Percentiles rank a stretch among this genome's conserved stretches.
phyloP scores from a whole-genome alignment of 2,329 filamentous ascomycete genomes.

The Cladobotryum mycophilum region DNA sequence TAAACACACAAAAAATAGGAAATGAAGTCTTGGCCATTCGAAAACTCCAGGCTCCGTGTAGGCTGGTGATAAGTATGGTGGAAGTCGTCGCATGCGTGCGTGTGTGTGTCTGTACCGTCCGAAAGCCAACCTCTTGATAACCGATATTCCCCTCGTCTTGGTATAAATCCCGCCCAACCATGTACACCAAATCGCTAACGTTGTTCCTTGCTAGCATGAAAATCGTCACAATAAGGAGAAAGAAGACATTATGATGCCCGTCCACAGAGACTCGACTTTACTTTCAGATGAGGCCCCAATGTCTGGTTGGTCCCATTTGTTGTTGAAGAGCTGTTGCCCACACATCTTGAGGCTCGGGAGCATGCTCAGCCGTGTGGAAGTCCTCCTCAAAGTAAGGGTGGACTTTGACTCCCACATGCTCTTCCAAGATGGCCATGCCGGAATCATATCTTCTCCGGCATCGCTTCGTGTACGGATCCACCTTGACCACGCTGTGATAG shows the following conservation, averaged over 20 bases:
- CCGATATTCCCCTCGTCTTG: constrained; percentile 4
- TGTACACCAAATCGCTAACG: constrained; percentile 3
- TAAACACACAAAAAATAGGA: constrained; percentile 5
- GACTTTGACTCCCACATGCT: constrained; percentile 32
- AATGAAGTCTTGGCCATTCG: constrained; percentile 6
- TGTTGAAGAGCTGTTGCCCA: constrained; percentile 31
- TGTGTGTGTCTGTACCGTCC: background rate
- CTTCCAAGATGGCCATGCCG: constrained; percentile 31
- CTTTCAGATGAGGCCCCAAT: constrained; percentile 27
- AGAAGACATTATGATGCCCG: constrained; percentile 4
- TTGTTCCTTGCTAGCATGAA: constrained; percentile 1
- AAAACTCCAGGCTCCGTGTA: constrained; percentile 14
- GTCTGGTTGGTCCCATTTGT: constrained; percentile 20
- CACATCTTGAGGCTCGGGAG: constrained; percentile 29
- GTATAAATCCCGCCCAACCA: constrained; percentile 5
- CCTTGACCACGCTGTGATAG: constrained; percentile 38
- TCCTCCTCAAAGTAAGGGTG: constrained; percentile 39
- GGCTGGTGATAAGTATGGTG: constrained; percentile 2
- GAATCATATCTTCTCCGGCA: constrained; percentile 36
- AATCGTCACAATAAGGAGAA: constrained; percentile 7
- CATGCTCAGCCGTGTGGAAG: constrained; percentile 35
- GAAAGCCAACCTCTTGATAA: background rate
- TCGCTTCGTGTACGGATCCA: constrained; percentile 38
- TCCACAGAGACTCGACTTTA: constrained; percentile 10
- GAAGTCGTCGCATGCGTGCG: constrained; percentile 6